A percentile compares a stretch with the other conserved stretches of the same genome.
Conservation (phyloP, 257 asterid species). For the Datura wrightii region DNA sequence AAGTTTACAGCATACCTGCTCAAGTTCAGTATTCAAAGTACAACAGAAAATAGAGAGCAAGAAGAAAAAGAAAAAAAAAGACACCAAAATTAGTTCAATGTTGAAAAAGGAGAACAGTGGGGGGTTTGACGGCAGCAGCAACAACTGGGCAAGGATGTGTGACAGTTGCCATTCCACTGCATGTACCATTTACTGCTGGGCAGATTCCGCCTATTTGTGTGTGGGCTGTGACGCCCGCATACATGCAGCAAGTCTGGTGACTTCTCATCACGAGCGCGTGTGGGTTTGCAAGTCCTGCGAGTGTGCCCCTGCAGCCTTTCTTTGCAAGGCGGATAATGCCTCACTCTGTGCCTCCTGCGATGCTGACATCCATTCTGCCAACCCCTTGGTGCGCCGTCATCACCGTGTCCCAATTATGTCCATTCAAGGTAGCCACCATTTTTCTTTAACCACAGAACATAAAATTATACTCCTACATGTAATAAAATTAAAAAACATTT, state of each 20-base stretch:
- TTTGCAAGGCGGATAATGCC: conserved; percentile 84
- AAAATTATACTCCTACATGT: conserved; percentile 13
- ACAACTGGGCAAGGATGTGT: conserved; percentile 55
- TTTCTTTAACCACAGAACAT: background rate
- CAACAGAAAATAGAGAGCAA: conserved; percentile 14
- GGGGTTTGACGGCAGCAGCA: conserved; percentile 11
- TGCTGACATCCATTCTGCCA: conserved; percentile 76
- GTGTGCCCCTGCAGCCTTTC: conserved; percentile 64
- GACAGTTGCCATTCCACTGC: conserved; percentile 59
- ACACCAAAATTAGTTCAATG: conserved; percentile 34
- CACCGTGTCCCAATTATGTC: conserved; percentile 70
- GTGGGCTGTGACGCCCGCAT: conserved; percentile 54
- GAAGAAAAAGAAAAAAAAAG: background rate
- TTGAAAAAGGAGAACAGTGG: conserved; percentile 42
- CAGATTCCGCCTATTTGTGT: conserved; percentile 65
- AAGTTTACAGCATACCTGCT: background rate
- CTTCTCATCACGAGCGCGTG: conserved; percentile 56
- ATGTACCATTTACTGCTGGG: conserved; percentile 61
- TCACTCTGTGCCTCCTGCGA: conserved; percentile 80
- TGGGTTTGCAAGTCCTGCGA: conserved; percentile 67
- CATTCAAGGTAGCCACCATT: conserved; percentile 33
- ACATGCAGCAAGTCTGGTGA: conserved; percentile 48
- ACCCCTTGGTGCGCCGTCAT: conserved; percentile 83
- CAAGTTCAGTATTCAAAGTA: conserved; percentile 1
- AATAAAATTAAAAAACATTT: background rate